These are phyloP conservation scores for Leccinellum albellum DNA, from an alignment of 768 basidiomycete species.

Conservation along the genomic window DNA sequence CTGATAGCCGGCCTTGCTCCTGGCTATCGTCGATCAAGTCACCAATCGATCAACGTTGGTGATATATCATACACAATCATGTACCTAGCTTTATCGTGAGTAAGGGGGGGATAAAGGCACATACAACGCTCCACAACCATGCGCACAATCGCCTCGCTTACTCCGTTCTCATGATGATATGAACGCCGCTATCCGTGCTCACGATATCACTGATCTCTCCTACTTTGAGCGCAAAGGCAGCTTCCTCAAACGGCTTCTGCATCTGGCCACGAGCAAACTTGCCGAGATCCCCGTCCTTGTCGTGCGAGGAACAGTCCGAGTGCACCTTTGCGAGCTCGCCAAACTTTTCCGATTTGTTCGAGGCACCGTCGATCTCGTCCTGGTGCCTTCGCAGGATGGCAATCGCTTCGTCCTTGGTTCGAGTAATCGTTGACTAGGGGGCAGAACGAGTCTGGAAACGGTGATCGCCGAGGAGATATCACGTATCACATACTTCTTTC, in stretches of 20 bases:
- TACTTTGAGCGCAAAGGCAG: constrained; percentile 65
- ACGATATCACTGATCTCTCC: constrained; percentile 80
- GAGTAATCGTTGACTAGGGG: constrained; percentile 61
- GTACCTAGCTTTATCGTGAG: background rate
- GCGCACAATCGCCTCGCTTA: constrained; percentile 29
- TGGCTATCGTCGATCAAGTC: background rate
- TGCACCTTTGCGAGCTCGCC: constrained; percentile 67
- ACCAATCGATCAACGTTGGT: background rate
- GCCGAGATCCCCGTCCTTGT: constrained; percentile 82
- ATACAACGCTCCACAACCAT: background rate
- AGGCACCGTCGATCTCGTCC: constrained; percentile 48
- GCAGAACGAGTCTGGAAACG: constrained; percentile 32
- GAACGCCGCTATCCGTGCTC: constrained; percentile 91
- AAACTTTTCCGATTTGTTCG: constrained; percentile 55
- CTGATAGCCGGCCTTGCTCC: no score
- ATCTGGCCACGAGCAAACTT: constrained; percentile 83
- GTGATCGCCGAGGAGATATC: background rate
- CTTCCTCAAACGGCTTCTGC: constrained; percentile 97
- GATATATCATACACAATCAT: constrained; percentile 2
- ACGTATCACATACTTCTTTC: constrained; percentile 61
- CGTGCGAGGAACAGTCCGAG: constrained; percentile 89
- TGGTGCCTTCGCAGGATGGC: constrained; percentile 67
- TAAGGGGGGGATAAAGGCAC: background rate
- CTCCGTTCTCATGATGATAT: constrained; percentile 84
- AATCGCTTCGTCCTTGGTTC: constrained; percentile 86